phyloP scores from a whole-genome alignment of 2,329 filamentous ascomycete species.

The Dothidotthia symphoricarpi region DNA sequence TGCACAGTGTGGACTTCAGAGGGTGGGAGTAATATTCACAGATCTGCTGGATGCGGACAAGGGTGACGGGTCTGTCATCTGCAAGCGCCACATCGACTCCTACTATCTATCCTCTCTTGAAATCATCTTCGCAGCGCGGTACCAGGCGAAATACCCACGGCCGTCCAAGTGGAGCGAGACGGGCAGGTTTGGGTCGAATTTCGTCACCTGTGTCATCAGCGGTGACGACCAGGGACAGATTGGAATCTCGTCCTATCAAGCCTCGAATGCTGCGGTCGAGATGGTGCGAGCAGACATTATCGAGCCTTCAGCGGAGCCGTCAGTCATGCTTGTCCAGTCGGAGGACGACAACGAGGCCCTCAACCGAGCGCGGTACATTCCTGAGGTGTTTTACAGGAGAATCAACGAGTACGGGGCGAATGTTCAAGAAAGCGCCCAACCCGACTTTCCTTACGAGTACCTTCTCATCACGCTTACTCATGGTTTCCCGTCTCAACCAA shows the following conservation, averaged over 20 bases:
- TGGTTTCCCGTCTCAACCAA: slow-evolving; percentile 81
- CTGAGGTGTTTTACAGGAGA: slow-evolving; percentile 92
- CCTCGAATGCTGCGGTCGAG: slow-evolving; percentile 91
- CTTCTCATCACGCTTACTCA: slow-evolving; percentile 94
- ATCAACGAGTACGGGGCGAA: slow-evolving; percentile 97
- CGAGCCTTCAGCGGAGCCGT: slow-evolving; percentile 89
- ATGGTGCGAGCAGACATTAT: slow-evolving; percentile 96
- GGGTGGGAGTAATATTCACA: slow-evolving; percentile 91
- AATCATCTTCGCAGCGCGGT: slow-evolving; percentile 80
- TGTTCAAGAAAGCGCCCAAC: slow-evolving; percentile 96
- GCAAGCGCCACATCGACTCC: slow-evolving; percentile 93
- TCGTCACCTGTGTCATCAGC: slow-evolving; percentile 94
- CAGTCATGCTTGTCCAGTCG: slow-evolving; percentile 88
- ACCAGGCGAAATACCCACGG: slow-evolving; percentile 86
- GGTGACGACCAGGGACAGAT: slow-evolving; percentile 89
- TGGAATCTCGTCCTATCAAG: slow-evolving; percentile 86
- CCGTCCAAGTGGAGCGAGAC: slow-evolving; percentile 96
- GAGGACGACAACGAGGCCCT: slow-evolving; percentile 80
- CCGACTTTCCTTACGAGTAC: slow-evolving; percentile 94
- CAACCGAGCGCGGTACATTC: slow-evolving; percentile 79
- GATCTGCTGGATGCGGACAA: slow-evolving; percentile 80
- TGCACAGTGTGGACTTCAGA: slow-evolving; percentile 77
- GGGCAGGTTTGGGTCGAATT: slow-evolving; percentile 89
- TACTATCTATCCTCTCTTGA: slow-evolving; percentile 93
- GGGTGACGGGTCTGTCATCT: slow-evolving; percentile 82